A percentile compares a stretch with the other conserved stretches of the same genome.
Evolutionary conservation across 257 asterid genomes (phyloP).

Genomic region (Lantana camara): DNA sequence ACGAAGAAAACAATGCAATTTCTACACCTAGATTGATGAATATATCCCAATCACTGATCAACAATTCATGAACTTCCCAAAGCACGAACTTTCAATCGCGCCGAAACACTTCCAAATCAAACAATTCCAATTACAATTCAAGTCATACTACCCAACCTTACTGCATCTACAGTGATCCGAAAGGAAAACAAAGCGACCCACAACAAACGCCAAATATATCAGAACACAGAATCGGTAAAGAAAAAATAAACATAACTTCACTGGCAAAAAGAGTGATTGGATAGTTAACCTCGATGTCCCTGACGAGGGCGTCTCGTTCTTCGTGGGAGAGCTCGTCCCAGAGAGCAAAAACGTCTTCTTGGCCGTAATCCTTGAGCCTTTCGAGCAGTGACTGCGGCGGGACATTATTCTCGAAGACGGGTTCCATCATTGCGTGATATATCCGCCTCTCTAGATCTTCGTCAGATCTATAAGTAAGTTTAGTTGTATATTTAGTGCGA

Average conservation of each 20-base stretch:
- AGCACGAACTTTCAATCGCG: background rate
- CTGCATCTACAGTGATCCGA: conserved; percentile 16
- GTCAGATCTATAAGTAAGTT: conserved; percentile 32
- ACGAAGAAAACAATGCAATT: background rate
- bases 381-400: conserved; percentile 82
- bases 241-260: background rate
- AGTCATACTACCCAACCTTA: background rate
- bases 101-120: background rate
- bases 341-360: conserved; percentile 80
- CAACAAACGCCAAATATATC: conserved; percentile 11
- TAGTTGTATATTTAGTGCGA: conserved; percentile 6
- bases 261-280: background rate
- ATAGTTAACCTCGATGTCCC: conserved; percentile 73
- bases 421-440: conserved; percentile 46
- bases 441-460: conserved; percentile 40
- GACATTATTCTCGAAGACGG: conserved; percentile 36
- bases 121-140: background rate
- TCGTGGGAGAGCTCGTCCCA: conserved; percentile 86
- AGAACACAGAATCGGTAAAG: conserved; percentile 13
- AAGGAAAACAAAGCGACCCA: conserved; percentile 22
- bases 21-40: background rate
- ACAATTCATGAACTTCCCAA: conserved; percentile 16
- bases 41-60: background rate
- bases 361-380: conserved; percentile 97
- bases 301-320: conserved; percentile 71